These are phyloP conservation scores for Chrysoporthe deuterocubensis DNA, from an alignment of 2,329 filamentous ascomycete species.

Conservation along the genomic window DNA sequence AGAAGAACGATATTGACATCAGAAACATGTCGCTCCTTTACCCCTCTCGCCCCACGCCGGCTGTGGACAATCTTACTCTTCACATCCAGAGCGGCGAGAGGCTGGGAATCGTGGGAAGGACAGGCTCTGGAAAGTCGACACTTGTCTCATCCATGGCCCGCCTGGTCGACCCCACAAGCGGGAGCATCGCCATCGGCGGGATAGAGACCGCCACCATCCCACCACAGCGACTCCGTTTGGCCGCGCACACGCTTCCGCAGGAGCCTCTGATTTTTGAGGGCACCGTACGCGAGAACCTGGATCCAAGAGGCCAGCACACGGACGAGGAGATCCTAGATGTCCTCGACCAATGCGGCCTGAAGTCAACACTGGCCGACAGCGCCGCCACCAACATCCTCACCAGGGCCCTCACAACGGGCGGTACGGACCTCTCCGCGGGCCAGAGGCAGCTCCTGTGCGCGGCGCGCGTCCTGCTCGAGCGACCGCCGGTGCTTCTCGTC, in stretches of 20 bases:
- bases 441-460: constrained; percentile 40
- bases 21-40: constrained; percentile 12
- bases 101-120: constrained; percentile 39
- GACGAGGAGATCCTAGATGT: constrained; percentile 9
- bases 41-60: constrained; percentile 14
- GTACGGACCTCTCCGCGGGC: constrained; percentile 36
- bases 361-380: constrained; percentile 2
- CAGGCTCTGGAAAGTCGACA: constrained; percentile 41
- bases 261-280: constrained; percentile 17
- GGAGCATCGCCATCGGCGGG: constrained; percentile 38
- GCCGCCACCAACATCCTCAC: background rate
- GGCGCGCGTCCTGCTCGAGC: constrained; percentile 32
- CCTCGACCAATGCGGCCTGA: constrained; percentile 11
- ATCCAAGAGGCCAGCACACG: constrained; percentile 22
- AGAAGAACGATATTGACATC: background rate
- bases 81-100: constrained; percentile 13
- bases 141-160: constrained; percentile 39
- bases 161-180: constrained; percentile 35
- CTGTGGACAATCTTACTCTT: constrained; percentile 13
- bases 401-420: constrained; percentile 16
- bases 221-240: background rate
- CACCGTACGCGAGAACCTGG: constrained; percentile 20
- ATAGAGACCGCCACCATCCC: constrained; percentile 34
- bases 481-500: constrained; percentile 15
- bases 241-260: constrained; percentile 8